phyloP scores from a whole-genome alignment of 2,329 filamentous ascomycete species.

The Colletotrichum sansevieriae region DNA sequence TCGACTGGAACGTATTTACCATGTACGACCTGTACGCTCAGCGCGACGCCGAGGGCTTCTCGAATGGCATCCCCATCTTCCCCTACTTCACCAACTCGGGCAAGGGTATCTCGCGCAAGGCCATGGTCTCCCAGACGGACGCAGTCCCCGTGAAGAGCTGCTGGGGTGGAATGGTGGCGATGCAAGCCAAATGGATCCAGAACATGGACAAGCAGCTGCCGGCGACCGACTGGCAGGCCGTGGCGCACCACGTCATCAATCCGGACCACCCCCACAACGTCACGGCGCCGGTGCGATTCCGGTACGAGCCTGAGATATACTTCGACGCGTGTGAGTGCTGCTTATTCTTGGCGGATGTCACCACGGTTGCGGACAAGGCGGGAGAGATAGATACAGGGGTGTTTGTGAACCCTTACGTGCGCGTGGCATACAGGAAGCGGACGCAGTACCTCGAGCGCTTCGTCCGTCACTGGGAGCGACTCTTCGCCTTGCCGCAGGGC shows the following conservation, averaged over 20 bases:
- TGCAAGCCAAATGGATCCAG: constrained; percentile 72
- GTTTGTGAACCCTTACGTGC: constrained; percentile 81
- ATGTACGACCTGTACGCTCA: constrained; percentile 83
- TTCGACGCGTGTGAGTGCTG: constrained; percentile 77
- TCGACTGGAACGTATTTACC: constrained; percentile 73
- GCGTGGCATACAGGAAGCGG: constrained; percentile 72
- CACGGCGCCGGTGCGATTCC: constrained; percentile 45
- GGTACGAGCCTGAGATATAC: constrained; percentile 69
- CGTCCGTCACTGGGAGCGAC: constrained; percentile 73
- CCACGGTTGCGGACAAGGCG: constrained; percentile 51
- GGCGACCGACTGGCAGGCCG: constrained; percentile 48
- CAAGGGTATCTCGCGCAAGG: constrained; percentile 67
- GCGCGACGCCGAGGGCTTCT: constrained; percentile 74
- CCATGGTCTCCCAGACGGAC: constrained; percentile 71
- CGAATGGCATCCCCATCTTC: constrained; percentile 74
- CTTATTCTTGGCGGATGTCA: constrained; percentile 65
- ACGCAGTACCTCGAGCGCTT: constrained; percentile 47
- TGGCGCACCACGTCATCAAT: constrained; percentile 48
- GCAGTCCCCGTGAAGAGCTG: constrained; percentile 79
- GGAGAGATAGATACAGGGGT: constrained; percentile 59
- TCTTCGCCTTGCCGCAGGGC: constrained; percentile 71
- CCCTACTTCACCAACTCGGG: constrained; percentile 73
- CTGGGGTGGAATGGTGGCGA: constrained; percentile 83
- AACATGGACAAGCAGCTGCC: constrained; percentile 51
- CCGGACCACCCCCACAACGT: constrained; percentile 49